Percentiles rank a stretch among this genome's conserved stretches.
phyloP scores from a whole-genome alignment of 768 basidiomycete genomes.

The Amanita molliuscula region DNA sequence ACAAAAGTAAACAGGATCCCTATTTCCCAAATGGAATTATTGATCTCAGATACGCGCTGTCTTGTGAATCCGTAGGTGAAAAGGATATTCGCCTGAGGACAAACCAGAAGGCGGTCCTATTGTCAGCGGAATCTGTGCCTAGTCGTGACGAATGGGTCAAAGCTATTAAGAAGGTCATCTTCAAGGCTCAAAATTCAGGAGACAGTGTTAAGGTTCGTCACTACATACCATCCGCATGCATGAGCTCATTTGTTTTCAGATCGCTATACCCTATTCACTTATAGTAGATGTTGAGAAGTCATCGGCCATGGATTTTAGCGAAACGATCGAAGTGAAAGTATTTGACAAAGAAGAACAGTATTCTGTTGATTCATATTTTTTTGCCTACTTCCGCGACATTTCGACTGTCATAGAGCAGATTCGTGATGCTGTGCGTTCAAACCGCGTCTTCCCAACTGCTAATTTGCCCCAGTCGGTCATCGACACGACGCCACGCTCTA shows the following conservation, averaged over 20 bases:
- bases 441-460: conserved; percentile 30
- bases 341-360: conserved; percentile 74
- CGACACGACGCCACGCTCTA: conserved; percentile 49
- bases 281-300: conserved; percentile 86
- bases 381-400: conserved; percentile 87
- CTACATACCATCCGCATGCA: not conserved
- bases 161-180: conserved; percentile 86
- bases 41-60: conserved; percentile 88
- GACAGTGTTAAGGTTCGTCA: conserved; percentile 78
- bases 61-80: conserved; percentile 74
- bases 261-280: conserved; percentile 88
- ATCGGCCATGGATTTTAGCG: conserved; percentile 88
- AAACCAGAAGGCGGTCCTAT: conserved; percentile 60
- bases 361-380: conserved; percentile 83
- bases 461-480: conserved; percentile 31
- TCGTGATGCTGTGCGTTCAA: conserved; percentile 57
- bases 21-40: conserved; percentile 96
- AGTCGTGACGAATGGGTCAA: conserved; percentile 96
- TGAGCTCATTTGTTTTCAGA: conserved; percentile 26
- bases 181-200: conserved; percentile 94
- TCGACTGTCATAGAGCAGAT: conserved; percentile 72
- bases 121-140: conserved; percentile 72
- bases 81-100: conserved; percentile 78
- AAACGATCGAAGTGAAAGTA: conserved; percentile 92
- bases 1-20: conserved; percentile 55